These are phyloP conservation scores for Metschnikowia baotianmanensis DNA, from an alignment of 805 yeast species.

Conservation along the genomic window DNA sequence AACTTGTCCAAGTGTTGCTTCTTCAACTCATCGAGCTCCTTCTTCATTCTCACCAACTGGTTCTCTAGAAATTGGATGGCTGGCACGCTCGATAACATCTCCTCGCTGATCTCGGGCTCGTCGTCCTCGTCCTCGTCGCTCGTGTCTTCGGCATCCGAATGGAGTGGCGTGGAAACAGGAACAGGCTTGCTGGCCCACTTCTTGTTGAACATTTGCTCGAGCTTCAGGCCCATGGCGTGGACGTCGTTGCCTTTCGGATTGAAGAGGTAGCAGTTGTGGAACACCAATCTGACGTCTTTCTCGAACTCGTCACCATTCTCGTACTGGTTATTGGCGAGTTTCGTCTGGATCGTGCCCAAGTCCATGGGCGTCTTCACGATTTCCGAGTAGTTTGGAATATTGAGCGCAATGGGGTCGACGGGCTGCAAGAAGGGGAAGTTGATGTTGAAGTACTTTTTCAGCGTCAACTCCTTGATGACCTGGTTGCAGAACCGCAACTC, in stretches of 20 bases:
- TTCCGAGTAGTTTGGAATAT: conserved; percentile 87
- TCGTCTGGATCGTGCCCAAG: conserved; percentile 76
- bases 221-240: conserved; percentile 88
- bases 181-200: conserved; percentile 74
- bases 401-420: conserved; percentile 92
- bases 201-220: conserved; percentile 82
- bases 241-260: conserved; percentile 98
- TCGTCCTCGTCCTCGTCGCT: conserved; percentile 52
- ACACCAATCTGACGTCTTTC: conserved; percentile 75
- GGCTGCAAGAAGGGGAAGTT: conserved; percentile 91
- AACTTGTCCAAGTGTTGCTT: conserved; percentile 68
- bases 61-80: conserved; percentile 87
- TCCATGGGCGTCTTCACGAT: conserved; percentile 94
- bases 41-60: conserved; percentile 81
- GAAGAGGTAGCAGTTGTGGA: conserved; percentile 84
- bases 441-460: conserved; percentile 80
- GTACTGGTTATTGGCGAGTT: conserved; percentile 81
- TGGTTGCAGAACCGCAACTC: conserved; percentile 85
- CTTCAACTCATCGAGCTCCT: conserved; percentile 79
- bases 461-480: conserved; percentile 74
- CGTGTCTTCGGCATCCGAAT: conserved; percentile 41
- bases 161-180: conserved; percentile 65
- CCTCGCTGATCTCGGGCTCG: conserved; percentile 55
- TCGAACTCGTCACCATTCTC: conserved; percentile 88
- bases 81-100: conserved; percentile 67